These are phyloP conservation scores for sunflower (Helianthus annuus) DNA, from an alignment of 129 eudicot genomes.

Conservation along the genomic window DNA sequence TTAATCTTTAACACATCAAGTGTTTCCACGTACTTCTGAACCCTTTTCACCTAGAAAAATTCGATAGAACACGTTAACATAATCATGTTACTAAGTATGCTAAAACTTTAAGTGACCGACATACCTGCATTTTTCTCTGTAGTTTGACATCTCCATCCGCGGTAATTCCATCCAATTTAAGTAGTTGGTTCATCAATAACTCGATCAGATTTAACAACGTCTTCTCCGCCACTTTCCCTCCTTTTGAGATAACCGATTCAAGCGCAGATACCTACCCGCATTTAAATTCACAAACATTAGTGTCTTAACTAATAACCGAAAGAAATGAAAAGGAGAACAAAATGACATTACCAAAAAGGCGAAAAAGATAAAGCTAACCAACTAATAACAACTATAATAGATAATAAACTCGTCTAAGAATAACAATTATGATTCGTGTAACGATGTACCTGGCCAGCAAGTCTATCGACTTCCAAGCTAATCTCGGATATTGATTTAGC, in stretches of 20 bases:
- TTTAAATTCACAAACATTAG: neutral
- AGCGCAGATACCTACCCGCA: conserved; percentile 61
- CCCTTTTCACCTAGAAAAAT: conserved; percentile 68
- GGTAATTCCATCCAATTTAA: conserved; percentile 69
- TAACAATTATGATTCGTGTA: neutral
- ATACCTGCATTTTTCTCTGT: conserved; percentile 93
- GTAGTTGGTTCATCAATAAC: conserved; percentile 77
- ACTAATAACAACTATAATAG: too few relatives aligned
- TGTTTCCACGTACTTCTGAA: conserved; percentile 87
- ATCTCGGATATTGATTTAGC: conserved; percentile 74
- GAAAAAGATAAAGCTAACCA: too few relatives aligned
- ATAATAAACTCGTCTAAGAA: too few relatives aligned
- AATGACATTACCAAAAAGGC: too few relatives aligned
- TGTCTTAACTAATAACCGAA: neutral
- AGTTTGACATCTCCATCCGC: conserved; percentile 86
- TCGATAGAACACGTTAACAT: neutral
- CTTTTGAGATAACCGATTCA: conserved; percentile 76
- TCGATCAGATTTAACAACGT: conserved; percentile 58
- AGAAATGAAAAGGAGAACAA: too few relatives aligned
- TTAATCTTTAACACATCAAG: conserved; percentile 79
- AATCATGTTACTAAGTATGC: neutral
- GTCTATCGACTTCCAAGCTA: conserved; percentile 89
- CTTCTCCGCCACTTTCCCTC: conserved; percentile 81
- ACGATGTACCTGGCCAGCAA: conserved; percentile 70
- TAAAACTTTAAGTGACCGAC: neutral